Conservation (phyloP, 768 basidiomycete genomes). For the Astraeus odoratus region DNA sequence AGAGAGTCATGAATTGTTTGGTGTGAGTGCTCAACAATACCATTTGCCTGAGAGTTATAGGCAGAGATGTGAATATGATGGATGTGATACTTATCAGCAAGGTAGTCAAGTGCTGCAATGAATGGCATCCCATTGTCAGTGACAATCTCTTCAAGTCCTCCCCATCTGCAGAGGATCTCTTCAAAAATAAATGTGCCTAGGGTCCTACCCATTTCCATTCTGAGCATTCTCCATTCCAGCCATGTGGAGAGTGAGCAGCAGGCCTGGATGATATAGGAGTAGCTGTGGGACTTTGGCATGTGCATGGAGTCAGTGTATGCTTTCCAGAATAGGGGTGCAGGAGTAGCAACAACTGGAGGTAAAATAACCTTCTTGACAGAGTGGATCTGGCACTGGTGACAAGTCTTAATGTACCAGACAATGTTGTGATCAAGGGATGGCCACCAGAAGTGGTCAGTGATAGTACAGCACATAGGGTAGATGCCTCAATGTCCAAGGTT, state of each 20-base stretch:
- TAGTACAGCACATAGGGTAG: conserved; percentile 1
- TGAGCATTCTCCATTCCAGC: conserved; percentile 30
- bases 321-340: conserved; percentile 18
- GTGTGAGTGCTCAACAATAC: too few species aligned
- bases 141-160: too few species aligned
- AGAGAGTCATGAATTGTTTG: too few species aligned
- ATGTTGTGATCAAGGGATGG: conserved; percentile 22
- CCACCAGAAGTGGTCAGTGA: conserved; percentile 25
- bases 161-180: too few species aligned
- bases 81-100: conserved; percentile 26
- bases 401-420: conserved; percentile 27
- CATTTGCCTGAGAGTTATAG: too few species aligned
- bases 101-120: conserved; percentile 16
- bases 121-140: too few species aligned
- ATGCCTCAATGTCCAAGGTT: conserved; percentile 3
- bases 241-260: conserved; percentile 28
- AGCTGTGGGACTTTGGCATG: conserved; percentile 29
- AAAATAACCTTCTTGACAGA: too few species aligned
- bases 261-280: conserved; percentile 31
- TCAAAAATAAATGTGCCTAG: conserved; percentile 30
- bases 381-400: conserved; percentile 33
- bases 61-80: conserved; percentile 33
- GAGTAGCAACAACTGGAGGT: too few species aligned
- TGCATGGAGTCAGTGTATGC: conserved; percentile 36
- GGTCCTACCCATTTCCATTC: conserved; percentile 19